These are phyloP conservation scores for Rhytidhysteron rufulum DNA, from an alignment of 2,329 filamentous ascomycete species.

Conservation along the genomic window DNA sequence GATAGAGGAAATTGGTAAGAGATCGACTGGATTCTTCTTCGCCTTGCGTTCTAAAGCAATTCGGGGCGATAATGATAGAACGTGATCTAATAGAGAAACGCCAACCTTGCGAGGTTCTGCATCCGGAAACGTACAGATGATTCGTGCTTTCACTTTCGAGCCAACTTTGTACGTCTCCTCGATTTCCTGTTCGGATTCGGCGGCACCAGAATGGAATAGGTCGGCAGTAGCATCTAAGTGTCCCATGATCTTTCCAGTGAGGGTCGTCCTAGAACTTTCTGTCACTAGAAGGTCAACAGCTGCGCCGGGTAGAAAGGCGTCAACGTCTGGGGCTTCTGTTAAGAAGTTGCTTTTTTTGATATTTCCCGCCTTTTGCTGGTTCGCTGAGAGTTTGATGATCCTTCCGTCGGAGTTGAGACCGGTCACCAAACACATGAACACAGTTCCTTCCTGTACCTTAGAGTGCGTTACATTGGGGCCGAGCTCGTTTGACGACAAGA, in stretches of 20 bases:
- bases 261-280: slow-evolving; percentile 68
- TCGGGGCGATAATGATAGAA: slow-evolving; percentile 59
- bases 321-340: slow-evolving; percentile 77
- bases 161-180: slow-evolving; percentile 77
- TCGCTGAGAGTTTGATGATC: slow-evolving; percentile 79
- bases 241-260: slow-evolving; percentile 88
- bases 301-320: slow-evolving; percentile 88
- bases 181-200: slow-evolving; percentile 65
- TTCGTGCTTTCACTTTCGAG: slow-evolving; percentile 76
- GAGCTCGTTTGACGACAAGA: slow-evolving; percentile 80
- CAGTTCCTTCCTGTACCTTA: slow-evolving; percentile 74
- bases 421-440: slow-evolving; percentile 78
- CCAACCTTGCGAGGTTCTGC: slow-evolving; percentile 79
- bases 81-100: slow-evolving; percentile 82
- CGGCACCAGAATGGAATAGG: slow-evolving; percentile 78
- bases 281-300: slow-evolving; percentile 80
- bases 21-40: slow-evolving; percentile 54
- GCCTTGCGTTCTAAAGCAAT: slow-evolving; percentile 34
- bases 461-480: slow-evolving; percentile 62
- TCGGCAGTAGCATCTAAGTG: slow-evolving; percentile 89
- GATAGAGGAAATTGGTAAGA: slow-evolving; percentile 68
- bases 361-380: slow-evolving; percentile 66
- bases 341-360: slow-evolving; percentile 63
- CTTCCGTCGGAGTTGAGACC: slow-evolving; percentile 73
- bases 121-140: slow-evolving; percentile 82